Evolutionary conservation across 73 alveolate genomes (phyloP).

Genomic region (Tetrahymena thermophila): DNA sequence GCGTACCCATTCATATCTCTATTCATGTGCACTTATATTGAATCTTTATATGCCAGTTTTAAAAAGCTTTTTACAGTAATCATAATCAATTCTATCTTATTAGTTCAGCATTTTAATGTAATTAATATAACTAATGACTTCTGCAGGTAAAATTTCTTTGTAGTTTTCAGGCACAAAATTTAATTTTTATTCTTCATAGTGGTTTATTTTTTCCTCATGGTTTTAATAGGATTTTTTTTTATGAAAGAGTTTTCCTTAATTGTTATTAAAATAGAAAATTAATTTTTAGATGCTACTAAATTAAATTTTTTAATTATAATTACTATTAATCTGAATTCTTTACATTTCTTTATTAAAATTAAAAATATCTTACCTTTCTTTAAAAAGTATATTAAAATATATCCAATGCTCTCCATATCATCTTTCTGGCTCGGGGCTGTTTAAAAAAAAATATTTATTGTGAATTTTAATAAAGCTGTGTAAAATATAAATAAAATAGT

Average conservation of each 20-base stretch:
- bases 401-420: constrained; percentile 35
- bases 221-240: background rate
- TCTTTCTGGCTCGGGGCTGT: constrained; percentile 36
- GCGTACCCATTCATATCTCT: constrained; percentile 32
- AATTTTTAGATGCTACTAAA: too few species aligned
- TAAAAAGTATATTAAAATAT: constrained; percentile 17
- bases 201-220: constrained; percentile 1
- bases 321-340: too few species aligned
- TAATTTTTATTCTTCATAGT: constrained; percentile 28
- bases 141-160: constrained; percentile 24
- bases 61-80: constrained; percentile 18
- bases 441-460: background rate
- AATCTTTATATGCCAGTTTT: background rate
- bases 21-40: constrained; percentile 14
- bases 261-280: background rate
- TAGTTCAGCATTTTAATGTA: constrained; percentile 10
- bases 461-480: background rate
- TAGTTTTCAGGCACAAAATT: constrained; percentile 32
- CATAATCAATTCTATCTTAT: constrained; percentile 21
- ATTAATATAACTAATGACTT: constrained; percentile 2
- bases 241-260: background rate
- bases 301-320: too few species aligned
- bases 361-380: constrained; percentile 9
- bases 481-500: background rate
- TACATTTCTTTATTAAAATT: too few species aligned